phyloP scores from a whole-genome alignment of 257 asterid genomes.

The Sherardia arvensis region DNA sequence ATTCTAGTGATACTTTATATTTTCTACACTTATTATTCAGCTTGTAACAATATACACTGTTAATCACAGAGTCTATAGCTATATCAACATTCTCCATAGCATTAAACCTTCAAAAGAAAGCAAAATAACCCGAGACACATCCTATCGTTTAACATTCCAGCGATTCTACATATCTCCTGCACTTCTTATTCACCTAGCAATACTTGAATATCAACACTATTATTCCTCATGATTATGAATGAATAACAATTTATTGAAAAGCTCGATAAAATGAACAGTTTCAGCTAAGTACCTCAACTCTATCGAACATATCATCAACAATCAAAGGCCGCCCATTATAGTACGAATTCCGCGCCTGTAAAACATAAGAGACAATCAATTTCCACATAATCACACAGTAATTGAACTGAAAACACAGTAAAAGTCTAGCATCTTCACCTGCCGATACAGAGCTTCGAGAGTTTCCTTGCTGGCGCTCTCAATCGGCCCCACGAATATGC shows the following conservation, averaged over 20 bases:
- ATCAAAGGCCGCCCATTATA: conserved; percentile 87
- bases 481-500: conserved; percentile 84
- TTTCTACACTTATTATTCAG: no score
- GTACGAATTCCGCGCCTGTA: conserved; percentile 80
- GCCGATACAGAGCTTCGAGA: conserved; percentile 88
- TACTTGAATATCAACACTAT: not conserved
- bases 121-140: not conserved
- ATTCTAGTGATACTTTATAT: not conserved
- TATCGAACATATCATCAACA: conserved; percentile 93
- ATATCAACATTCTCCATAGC: no score
- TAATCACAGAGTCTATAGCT: no score
- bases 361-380: not conserved
- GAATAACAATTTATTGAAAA: not conserved
- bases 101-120: no score
- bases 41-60: not conserved
- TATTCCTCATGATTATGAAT: not conserved
- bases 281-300: conserved; percentile 56
- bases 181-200: not conserved
- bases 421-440: conserved; percentile 27
- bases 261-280: not conserved
- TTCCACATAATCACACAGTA: no score
- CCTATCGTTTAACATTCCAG: no score
- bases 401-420: not conserved
- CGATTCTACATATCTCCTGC: not conserved
- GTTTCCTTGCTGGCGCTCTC: conserved; percentile 88